Base-by-base conservation (phyloP, 2,329 filamentous ascomycete species). In the Exophiala lecanii-corni region DNA sequence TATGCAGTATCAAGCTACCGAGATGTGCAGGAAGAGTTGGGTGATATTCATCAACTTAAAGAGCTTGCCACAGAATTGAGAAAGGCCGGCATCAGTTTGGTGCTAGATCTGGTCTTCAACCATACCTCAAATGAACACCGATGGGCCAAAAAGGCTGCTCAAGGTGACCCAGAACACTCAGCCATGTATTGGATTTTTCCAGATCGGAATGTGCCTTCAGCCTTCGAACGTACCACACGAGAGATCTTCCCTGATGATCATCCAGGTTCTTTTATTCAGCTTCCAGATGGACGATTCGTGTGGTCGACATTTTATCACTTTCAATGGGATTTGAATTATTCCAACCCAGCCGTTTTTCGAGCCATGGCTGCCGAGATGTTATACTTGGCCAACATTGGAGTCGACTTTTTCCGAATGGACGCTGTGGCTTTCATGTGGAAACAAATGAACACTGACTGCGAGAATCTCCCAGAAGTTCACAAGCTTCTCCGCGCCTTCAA, bases 401-500 rank as follows among this genome's bases (percentile, higher is more conserved):
- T 55, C 17, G 50, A 53, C 36, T 49, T 55, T 33, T 55, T 55
- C 36, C 50, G 52, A 9, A 55, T 55, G 52, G 52, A 55, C 28
- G 52, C 52, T 16, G 52, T 55, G 4, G 52, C 52, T 4, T 55
- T 55, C 21, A 55, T 55, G 52, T 55, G 52, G 52, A 55, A 55
- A 32, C 52, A 52, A 17, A 55, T 55, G 50, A 55, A 55, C 38
- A 55, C 52, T 4, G 50, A 51, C 37, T 55, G 52, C 26, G 52
- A 55, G 36, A 55, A 55, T 28, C 38, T 55, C 9, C 52, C 52
- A 10, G 52, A 55, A 39, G 52, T 55, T 1, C 52, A 55, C 42
- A 55, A 55, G 37, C 43, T 55, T 17, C 47, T 55, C 5, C 50
- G 52, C 23, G 52, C 52, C 4, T 55, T 55, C 45, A 55, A 55